Evolutionary conservation across 805 yeast species (phyloP), one percentile per base, ranked within the genome.

Genomic region (Lipomyces sp.): DNA sequence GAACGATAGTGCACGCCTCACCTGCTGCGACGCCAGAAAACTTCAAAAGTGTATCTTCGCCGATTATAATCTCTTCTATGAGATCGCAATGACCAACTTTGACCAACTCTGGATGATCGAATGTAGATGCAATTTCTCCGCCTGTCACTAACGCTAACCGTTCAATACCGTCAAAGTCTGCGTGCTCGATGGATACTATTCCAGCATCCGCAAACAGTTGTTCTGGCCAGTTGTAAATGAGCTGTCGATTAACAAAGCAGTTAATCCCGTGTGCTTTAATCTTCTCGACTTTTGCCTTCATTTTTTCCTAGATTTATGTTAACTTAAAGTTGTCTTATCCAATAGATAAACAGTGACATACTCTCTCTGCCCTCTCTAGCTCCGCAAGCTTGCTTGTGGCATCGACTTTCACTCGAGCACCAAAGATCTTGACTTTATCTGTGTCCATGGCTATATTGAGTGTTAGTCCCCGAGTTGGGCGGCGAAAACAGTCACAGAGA

Each of bases 211-310:
- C 85, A 75, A 95, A 90, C 72, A 95, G 83, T 79, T 91, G 97
- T 80, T 95, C 99, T 33, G 99, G 99, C 85, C 94, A 95, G 81
- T 95, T 98, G 80, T 95, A 95, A 75, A 95, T 95, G 75, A 95
- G 85, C 80, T 95, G 99, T 76, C 99, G 87, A 82, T 95, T 95
- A 73, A 95, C 92, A 77, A 95, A 95, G 73, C 94, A 87, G 78
- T 91, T 90, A 76, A 91, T 87, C 64, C 90, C 90, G 77, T 91
- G 96, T 72, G 87, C 87, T 76, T 92, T 86, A 78, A 95, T 95
- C 77, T 92, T 92, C 66, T 87, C 92, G 71, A 95, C 92, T 79
- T 95, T 95, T 63, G 77, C 81, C 79, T 87, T 90, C 98, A 95
- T 94, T 82, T 94, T 95, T 65, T 86, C 89, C 80, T 64, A 39